Conservation (phyloP, 2,329 filamentous ascomycete species). For the Alternaria sp. region DNA sequence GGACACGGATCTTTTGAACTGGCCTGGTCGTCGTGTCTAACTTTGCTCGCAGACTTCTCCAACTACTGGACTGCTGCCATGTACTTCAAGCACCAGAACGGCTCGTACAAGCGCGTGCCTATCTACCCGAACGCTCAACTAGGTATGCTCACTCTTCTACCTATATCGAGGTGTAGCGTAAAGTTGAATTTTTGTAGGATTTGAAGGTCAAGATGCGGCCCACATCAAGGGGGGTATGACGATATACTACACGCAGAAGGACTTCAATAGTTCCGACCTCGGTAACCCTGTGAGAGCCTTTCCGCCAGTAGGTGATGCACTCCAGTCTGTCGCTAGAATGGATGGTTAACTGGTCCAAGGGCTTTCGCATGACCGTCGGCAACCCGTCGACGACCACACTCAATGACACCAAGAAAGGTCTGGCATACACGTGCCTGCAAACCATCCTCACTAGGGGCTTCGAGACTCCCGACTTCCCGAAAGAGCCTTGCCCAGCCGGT, state of each 20-base stretch:
- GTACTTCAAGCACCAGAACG: conserved; percentile 44
- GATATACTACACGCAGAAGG: conserved; percentile 45
- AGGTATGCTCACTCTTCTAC: conserved; percentile 21
- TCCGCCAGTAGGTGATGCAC: conserved; percentile 21
- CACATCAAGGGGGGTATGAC: conserved; percentile 46
- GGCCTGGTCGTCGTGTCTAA: background rate
- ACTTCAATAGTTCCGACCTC: conserved; percentile 49
- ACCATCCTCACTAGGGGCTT: conserved; percentile 43
- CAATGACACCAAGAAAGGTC: conserved; percentile 32
- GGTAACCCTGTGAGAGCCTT: conserved; percentile 42
- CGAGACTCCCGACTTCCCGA: conserved; percentile 39
- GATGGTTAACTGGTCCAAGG: conserved; percentile 24
- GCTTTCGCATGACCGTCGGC: conserved; percentile 47
- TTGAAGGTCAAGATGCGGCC: conserved; percentile 10
- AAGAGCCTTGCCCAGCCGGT: conserved; percentile 6
- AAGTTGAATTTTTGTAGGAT: background rate
- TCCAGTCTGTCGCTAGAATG: background rate
- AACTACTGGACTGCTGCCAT: conserved; percentile 37
- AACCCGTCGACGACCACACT: conserved; percentile 41
- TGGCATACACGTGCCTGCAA: conserved; percentile 40
- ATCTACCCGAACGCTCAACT: conserved; percentile 37
- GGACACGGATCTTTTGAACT: background rate
- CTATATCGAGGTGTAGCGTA: conserved; percentile 4
- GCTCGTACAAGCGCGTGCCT: conserved; percentile 41
- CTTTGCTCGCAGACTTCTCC: conserved; percentile 16